These are phyloP conservation scores for Colletotrichum costaricense DNA, from an alignment of 2,329 filamentous ascomycete genomes.

Conservation along the genomic window DNA sequence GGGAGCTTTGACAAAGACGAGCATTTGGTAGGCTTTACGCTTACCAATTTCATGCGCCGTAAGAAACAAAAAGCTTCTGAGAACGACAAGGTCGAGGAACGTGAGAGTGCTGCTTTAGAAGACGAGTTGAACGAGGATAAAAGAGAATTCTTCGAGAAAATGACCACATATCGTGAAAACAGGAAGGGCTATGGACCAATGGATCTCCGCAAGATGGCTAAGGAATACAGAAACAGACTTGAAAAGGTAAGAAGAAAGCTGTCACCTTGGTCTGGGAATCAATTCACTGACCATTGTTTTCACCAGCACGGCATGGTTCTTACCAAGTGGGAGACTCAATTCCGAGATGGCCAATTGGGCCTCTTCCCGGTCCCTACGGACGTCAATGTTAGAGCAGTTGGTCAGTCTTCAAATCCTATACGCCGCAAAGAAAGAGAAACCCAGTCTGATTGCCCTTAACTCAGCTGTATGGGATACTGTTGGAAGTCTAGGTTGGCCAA, in stretches of 20 bases:
- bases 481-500: conserved; percentile 51
- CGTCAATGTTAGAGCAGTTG: conserved; percentile 14
- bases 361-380: background rate
- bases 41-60: conserved; percentile 10
- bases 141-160: background rate
- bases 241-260: background rate
- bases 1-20: conserved; percentile 7
- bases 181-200: background rate
- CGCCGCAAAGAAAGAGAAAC: accelerated
- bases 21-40: conserved; percentile 24
- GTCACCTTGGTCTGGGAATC: background rate
- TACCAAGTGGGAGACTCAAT: background rate
- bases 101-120: background rate
- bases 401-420: background rate
- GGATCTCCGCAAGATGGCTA: conserved; percentile 15
- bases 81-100: background rate
- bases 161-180: background rate
- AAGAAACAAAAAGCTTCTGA: background rate
- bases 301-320: conserved; percentile 27
- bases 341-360: background rate
- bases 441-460: accelerated
- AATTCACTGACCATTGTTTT: background rate
- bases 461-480: conserved; percentile 64
- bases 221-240: conserved; percentile 9
- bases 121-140: conserved; percentile 10